A percentile compares a stretch with the other conserved stretches of the same genome.
phyloP scores from a whole-genome alignment of 1,284 basidiomycete genomes.

The Puccinia triticina region DNA sequence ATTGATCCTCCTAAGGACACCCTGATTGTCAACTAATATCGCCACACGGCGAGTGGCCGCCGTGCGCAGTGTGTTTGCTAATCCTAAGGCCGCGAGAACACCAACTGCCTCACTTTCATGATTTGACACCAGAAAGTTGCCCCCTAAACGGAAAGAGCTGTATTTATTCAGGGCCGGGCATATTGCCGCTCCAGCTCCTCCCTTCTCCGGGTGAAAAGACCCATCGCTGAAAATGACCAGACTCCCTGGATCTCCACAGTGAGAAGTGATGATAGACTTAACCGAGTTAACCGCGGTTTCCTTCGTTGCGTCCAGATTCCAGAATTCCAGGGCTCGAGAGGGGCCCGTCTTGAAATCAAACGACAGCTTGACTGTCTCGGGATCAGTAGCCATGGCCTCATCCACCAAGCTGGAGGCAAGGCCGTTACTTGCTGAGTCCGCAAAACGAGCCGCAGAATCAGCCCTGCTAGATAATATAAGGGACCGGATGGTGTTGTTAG shows the following conservation, averaged over 20 bases:
- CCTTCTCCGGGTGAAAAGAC: no score
- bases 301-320: background rate
- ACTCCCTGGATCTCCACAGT: background rate
- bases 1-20: no score
- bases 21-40: no score
- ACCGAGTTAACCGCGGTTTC: no score
- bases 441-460: background rate
- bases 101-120: background rate
- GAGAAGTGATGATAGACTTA: background rate
- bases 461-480: background rate
- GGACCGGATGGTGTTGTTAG: background rate
- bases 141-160: background rate
- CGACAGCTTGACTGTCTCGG: background rate
- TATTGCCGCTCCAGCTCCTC: slow-evolving; percentile 21
- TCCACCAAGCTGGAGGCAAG: background rate
- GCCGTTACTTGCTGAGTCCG: background rate
- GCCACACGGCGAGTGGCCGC: background rate
- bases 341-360: background rate
- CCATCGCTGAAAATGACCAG: no score
- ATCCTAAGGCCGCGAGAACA: background rate
- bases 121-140: background rate
- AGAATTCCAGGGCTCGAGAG: background rate
- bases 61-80: background rate
- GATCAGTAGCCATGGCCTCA: no score
- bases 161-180: background rate